These are phyloP conservation scores for Sordariomycetes sp. DNA, from an alignment of 2,329 filamentous ascomycete genomes.

Conservation along the genomic window DNA sequence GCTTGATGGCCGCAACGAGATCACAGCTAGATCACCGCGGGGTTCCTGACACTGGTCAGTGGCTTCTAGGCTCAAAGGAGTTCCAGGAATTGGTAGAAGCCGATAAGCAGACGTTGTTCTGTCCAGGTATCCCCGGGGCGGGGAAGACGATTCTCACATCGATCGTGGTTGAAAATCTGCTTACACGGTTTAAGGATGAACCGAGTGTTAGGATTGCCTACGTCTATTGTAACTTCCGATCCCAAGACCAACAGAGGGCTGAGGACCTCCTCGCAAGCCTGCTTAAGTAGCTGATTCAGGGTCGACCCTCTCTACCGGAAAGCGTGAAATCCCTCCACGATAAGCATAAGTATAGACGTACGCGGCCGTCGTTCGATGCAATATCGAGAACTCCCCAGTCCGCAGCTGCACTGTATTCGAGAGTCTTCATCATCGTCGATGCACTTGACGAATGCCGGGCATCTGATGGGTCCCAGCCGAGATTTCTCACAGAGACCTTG, in stretches of 20 bases:
- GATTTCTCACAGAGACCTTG: too few relatives aligned
- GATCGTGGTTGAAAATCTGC: conserved; percentile 8
- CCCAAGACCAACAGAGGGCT: conserved; percentile 13
- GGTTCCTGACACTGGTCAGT: conserved; percentile 30
- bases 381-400: neutral
- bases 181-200: conserved; percentile 6
- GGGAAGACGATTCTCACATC: conserved; percentile 26
- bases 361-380: conserved; percentile 1
- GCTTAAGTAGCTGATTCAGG: conserved; percentile 19
- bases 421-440: conserved; percentile 14
- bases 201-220: conserved; percentile 14
- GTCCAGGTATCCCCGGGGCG: conserved; percentile 33
- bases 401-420: conserved; percentile 1
- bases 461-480: too few relatives aligned
- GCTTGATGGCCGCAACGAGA: too few relatives aligned
- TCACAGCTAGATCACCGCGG: too few relatives aligned
- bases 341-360: neutral
- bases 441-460: conserved; percentile 19
- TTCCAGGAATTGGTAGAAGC: conserved; percentile 17
- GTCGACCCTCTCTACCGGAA: neutral
- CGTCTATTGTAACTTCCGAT: conserved; percentile 20
- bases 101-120: conserved; percentile 17
- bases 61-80: conserved; percentile 26
- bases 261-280: conserved; percentile 16
- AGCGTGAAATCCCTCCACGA: conserved; percentile 2